Conservation (phyloP, 1,284 basidiomycete species). For the Porphyrellus sp. region DNA sequence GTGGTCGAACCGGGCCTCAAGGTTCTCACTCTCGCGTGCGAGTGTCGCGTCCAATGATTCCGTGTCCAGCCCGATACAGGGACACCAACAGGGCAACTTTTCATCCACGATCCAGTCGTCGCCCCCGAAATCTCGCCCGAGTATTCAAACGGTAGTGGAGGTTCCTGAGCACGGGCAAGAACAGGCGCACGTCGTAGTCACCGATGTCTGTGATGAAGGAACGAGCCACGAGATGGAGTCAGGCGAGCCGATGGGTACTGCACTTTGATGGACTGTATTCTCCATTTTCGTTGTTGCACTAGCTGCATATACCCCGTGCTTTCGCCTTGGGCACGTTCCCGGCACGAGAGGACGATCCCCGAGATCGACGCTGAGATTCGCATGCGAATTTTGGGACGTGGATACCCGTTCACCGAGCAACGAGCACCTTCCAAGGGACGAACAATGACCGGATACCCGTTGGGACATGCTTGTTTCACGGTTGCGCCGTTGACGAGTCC, state of each 20-base stretch:
- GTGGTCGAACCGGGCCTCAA: constrained; percentile 41
- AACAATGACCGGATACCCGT: neutral
- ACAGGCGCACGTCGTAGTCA: constrained; percentile 9
- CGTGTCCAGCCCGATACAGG: constrained; percentile 11
- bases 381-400: neutral
- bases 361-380: neutral
- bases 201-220: constrained; percentile 3
- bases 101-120: constrained; percentile 12
- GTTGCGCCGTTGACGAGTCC: too few relatives aligned
- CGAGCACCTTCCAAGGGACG: neutral
- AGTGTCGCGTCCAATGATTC: constrained; percentile 28
- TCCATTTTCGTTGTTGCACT: neutral
- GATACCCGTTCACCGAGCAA: neutral
- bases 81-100: constrained; percentile 4
- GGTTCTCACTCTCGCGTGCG: constrained; percentile 37
- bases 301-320: neutral
- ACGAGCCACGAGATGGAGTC: constrained; percentile 13
- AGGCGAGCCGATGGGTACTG: constrained; percentile 29
- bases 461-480: constrained; percentile 1
- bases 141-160: constrained; percentile 29
- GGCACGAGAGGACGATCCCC: neutral
- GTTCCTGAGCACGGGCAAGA: constrained; percentile 23
- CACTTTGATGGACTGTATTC: constrained; percentile 23
- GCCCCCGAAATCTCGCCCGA: constrained; percentile 15
- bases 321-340: neutral